phyloP scores from a whole-genome alignment of 2,329 filamentous ascomycete species.

The Lomentospora prolificans region DNA sequence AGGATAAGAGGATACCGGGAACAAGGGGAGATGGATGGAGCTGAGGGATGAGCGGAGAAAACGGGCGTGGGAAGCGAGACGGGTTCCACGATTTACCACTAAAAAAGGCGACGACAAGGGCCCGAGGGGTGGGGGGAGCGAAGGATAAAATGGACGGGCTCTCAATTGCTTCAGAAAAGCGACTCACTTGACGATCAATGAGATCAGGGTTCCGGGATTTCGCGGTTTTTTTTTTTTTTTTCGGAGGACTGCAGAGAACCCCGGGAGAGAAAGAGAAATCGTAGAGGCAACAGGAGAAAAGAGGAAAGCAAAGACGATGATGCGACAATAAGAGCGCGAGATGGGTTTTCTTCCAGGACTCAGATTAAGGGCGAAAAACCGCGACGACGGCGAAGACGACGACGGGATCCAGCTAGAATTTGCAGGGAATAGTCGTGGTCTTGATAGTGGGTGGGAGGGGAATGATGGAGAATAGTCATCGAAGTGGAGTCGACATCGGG shows the following conservation, averaged over 20 bases:
- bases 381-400: not conserved
- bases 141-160: not conserved
- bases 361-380: not conserved
- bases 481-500: slow-evolving; percentile 1
- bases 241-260: not conserved
- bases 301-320: not conserved
- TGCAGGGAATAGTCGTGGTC: not conserved
- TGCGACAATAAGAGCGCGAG: not conserved
- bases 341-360: not conserved
- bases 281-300: not conserved
- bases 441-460: not conserved
- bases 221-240: not conserved
- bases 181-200: slow-evolving; percentile 8
- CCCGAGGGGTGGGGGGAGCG: not conserved
- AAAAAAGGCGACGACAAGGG: not conserved
- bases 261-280: not conserved
- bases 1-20: not conserved
- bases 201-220: not conserved
- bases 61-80: not conserved
- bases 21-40: not conserved
- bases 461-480: not conserved
- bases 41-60: slow-evolving; percentile 2
- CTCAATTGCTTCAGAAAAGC: slow-evolving; percentile 1
- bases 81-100: not conserved
- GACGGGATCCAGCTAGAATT: not conserved